Base-by-base conservation (phyloP, 192 early-diverging fungal genomes). In the Dissophora ornata region DNA sequence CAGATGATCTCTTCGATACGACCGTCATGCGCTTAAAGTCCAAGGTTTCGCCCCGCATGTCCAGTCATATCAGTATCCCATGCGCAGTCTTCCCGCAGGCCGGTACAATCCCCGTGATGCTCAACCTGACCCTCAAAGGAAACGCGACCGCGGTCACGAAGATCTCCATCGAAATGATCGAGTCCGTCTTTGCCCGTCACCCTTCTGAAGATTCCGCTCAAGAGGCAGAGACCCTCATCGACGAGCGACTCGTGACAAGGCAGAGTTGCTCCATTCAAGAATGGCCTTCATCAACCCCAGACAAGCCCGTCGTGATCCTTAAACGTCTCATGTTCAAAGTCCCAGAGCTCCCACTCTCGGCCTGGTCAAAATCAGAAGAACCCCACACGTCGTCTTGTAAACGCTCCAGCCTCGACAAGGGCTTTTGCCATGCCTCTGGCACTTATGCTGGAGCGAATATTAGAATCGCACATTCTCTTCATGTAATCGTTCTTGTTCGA, bases 321-420 rank as follows among this genome's bases (percentile, higher is more conserved):
- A 77, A 67, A 21, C 73, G 73, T 15, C 57, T 77, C 4, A 22
- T 77, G 26, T 77, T 77, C 59, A 77, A 67, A 49, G 58, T 67
- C 21, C 73, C 73, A 21, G 51, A 77, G 18, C 4, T 47, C n/a
- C 57, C 71, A 0, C 42, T 66, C 11, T 45, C 30, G 4, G 12
- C 29, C 12, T 75, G 71, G 62, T 62, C 49, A 15, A 38, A 52
- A 15, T 44, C 40, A 16, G 34, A 60, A 11, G n/a, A 44, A 25
- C 28, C 36, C 32, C 29, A 30, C 26, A 26, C 54, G 6, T 10
- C 46, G 11, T 28, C 52, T 26, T 22, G 40, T 16, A 11, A 13
- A 16, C 57, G 57, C 24, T 33, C 62, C 1, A 22, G 21, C 2
- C 59, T 77, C 46, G 52, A 56, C 3, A 67, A 67, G 46, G 73